phyloP scores from a whole-genome alignment of 169 alveolate species.

The Plasmodium adleri region DNA sequence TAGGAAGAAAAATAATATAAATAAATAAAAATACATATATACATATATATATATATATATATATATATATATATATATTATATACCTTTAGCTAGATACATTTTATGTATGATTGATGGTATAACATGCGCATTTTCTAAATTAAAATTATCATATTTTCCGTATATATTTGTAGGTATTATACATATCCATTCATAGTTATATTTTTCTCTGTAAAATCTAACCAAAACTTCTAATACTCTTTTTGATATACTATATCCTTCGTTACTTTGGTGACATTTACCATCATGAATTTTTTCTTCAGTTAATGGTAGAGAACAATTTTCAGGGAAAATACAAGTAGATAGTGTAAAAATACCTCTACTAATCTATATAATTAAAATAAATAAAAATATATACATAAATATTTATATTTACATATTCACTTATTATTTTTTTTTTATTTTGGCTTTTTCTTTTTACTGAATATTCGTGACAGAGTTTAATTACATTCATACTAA shows the following conservation, averaged over 20 bases:
- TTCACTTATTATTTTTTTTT: not conserved
- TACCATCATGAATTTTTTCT: slow-evolving; percentile 63
- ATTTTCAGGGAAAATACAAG: slow-evolving; percentile 70
- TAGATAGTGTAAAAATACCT: slow-evolving; percentile 65
- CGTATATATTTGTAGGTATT: slow-evolving; percentile 75
- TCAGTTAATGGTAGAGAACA: slow-evolving; percentile 56
- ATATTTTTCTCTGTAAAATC: slow-evolving; percentile 75
- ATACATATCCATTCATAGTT: slow-evolving; percentile 73
- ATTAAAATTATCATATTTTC: slow-evolving; percentile 73
- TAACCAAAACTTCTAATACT: slow-evolving; percentile 64
- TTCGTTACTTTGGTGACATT: slow-evolving; percentile 72
- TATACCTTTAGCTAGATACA: slow-evolving; percentile 75
- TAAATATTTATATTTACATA: slow-evolving; percentile 7
- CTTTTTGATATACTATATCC: slow-evolving; percentile 76
- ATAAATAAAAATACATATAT: not conserved
- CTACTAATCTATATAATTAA: slow-evolving; percentile 48
- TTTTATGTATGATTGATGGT: slow-evolving; percentile 74
- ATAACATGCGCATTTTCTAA: slow-evolving; percentile 47
- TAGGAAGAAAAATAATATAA: slow-evolving; percentile 10
- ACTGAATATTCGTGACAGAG: slow-evolving; percentile 67
- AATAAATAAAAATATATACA: not conserved
- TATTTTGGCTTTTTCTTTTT: not conserved
- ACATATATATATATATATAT: not conserved
- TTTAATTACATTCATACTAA: slow-evolving; percentile 54
- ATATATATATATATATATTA: not conserved